A percentile compares a stretch with the other conserved stretches of the same genome.
phyloP scores from a whole-genome alignment of 352 stramenopile species.

The Phytopythium montanum region DNA sequence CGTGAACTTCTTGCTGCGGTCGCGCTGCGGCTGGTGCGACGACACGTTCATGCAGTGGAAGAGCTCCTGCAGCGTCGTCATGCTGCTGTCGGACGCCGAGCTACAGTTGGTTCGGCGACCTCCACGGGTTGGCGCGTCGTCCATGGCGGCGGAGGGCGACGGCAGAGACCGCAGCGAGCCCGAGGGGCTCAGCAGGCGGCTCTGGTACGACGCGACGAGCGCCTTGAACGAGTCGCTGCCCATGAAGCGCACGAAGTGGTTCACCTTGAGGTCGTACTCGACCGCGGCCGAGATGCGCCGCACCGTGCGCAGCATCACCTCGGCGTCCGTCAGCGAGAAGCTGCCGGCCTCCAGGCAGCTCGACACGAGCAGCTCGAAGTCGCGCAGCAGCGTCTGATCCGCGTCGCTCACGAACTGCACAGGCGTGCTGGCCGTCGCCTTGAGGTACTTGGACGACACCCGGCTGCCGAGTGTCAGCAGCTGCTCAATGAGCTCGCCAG shows the following conservation, averaged over 20 bases:
- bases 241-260: slow-evolving; percentile 88
- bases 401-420: slow-evolving; percentile 71
- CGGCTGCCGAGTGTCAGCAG: slow-evolving; percentile 47
- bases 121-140: slow-evolving; percentile 3
- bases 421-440: slow-evolving; percentile 38
- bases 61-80: slow-evolving; percentile 83
- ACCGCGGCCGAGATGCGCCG: slow-evolving; percentile 53
- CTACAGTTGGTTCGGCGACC: slow-evolving; percentile 11
- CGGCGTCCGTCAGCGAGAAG: slow-evolving; percentile 64
- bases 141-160: slow-evolving; percentile 8
- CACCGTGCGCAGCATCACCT: slow-evolving; percentile 52
- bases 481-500: slow-evolving; percentile 69
- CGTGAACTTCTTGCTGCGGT: slow-evolving; percentile 68
- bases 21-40: slow-evolving; percentile 73
- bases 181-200: slow-evolving; percentile 64
- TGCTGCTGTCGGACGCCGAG: slow-evolving; percentile 66
- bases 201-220: slow-evolving; percentile 72
- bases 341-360: slow-evolving; percentile 57
- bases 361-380: slow-evolving; percentile 57
- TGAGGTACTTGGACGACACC: slow-evolving; percentile 65
- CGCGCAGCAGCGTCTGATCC: slow-evolving; percentile 48
- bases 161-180: slow-evolving; percentile 21
- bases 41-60: slow-evolving; percentile 87
- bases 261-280: slow-evolving; percentile 77
- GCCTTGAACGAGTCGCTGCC: slow-evolving; percentile 76